phyloP scores from a whole-genome alignment of 2,329 filamentous ascomycete genomes.

The Colletotrichum truncatum region DNA sequence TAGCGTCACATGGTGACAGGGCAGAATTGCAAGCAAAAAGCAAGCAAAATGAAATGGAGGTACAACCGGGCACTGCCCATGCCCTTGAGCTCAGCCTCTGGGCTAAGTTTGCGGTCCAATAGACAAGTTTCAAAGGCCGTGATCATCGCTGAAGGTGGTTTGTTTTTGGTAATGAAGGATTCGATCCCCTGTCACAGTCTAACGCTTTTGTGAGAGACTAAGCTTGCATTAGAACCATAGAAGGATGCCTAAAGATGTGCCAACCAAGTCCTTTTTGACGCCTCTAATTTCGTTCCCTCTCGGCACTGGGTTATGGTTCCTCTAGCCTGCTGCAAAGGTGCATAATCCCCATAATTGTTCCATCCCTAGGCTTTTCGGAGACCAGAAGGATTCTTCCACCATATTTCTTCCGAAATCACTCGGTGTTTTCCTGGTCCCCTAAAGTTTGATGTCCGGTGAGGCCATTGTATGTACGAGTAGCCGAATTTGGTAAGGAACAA shows the following conservation, averaged over 20 bases:
- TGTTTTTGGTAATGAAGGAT: slow-evolving; percentile 12
- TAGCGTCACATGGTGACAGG: background rate
- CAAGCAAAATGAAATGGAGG: background rate
- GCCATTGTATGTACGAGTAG: too few species aligned
- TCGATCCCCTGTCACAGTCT: background rate
- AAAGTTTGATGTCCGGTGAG: too few species aligned
- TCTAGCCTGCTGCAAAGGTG: background rate
- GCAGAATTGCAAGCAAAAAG: background rate
- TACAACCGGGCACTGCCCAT: slow-evolving; percentile 6
- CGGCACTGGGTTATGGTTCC: too few species aligned
- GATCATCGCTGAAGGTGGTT: background rate
- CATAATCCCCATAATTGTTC: background rate
- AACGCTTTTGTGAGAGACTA: background rate
- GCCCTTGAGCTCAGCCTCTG: slow-evolving; percentile 3
- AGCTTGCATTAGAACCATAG: background rate
- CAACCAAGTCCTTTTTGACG: background rate
- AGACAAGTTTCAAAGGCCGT: background rate
- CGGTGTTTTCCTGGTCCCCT: background rate
- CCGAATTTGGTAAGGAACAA: too few species aligned
- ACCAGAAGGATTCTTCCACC: background rate
- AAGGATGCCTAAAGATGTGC: background rate
- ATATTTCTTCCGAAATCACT: background rate
- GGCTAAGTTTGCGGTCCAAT: background rate
- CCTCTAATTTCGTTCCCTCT: slow-evolving; percentile 9
- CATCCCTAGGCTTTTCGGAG: background rate